Base-by-base conservation (phyloP, 768 basidiomycete genomes). In the Boletellus sp. region DNA sequence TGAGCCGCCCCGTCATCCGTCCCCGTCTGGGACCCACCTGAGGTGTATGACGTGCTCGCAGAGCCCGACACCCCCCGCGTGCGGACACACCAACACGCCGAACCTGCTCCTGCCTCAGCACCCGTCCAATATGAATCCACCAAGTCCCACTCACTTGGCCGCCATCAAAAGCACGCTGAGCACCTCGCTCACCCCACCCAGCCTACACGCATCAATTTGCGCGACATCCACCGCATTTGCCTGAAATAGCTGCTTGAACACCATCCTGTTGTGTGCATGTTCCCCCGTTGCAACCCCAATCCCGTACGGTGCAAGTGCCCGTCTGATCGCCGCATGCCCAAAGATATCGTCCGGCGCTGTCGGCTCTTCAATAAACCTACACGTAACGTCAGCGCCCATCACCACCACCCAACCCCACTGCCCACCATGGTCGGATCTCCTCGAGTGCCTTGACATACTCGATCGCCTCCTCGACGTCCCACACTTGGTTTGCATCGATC, bases 401-500 rank as follows among this genome's bases (percentile, higher is more conserved):
- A 45, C 42, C 57, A n/a, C 24, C 1, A 16, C 28, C 11, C 26
- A 13, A 9, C 15, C 6, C 22, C 34, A 28, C 24, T 42, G 38
- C 45, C 17, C 31, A 45, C 59, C 59, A 55, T 47, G 51, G 53
- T 19, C 84, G 89, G 64, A 91, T 81, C 45, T 81, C 82, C 56
- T 79, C 74, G 32, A 96, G 75, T 28, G 80, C 77, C 52, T 79
- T 81, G 50, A 94, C 90, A 67, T 94, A 93, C 40, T 90, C 85
- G 56, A 95, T 86, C 9, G 93, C 92, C 66, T 91, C 79, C 20
- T 83, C 74, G 7, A 96, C 93, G 57, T 94, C 93, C 88, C 89
- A 92, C 11, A 93, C 89, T 70, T 94, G 92, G 71, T 96, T 95
- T 26, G 91, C 88, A 66, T 97, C 94, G 55, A 95, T 89, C 94